A percentile compares a stretch with the other conserved stretches of the same genome.
Evolutionary conservation across 2,329 filamentous ascomycete genomes (phyloP).

Genomic region (Periconia macrospinosa): DNA sequence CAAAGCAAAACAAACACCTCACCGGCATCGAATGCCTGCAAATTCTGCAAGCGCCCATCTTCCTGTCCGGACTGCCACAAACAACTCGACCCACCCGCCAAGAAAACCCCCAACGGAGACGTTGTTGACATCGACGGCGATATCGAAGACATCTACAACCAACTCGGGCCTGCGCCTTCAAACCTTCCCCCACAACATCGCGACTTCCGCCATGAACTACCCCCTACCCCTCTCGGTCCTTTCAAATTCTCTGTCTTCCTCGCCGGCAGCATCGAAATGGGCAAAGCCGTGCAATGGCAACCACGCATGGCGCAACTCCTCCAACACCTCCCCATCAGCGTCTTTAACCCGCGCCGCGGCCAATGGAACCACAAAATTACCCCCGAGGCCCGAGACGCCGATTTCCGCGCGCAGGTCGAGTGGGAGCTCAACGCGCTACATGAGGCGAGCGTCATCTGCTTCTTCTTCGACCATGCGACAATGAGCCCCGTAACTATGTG

Average conservation of each 20-base stretch:
- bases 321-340: constrained; percentile 50
- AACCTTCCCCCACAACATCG: constrained; percentile 12
- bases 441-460: constrained; percentile 55
- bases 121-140: not conserved
- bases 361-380: constrained; percentile 60
- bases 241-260: constrained; percentile 55
- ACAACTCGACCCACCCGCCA: not conserved
- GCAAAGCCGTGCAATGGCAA: constrained; percentile 56
- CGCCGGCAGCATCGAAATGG: constrained; percentile 58
- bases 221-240: constrained; percentile 12
- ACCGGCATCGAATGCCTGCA: not conserved
- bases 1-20: no score
- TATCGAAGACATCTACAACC: constrained; percentile 22
- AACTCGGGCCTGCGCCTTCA: constrained; percentile 19
- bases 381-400: constrained; percentile 45
- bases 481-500: constrained; percentile 61
- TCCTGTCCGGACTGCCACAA: constrained; percentile 2
- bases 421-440: constrained; percentile 66
- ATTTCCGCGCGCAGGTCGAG: constrained; percentile 57
- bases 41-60: constrained; percentile 7
- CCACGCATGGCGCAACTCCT: constrained; percentile 47
- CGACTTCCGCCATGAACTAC: constrained; percentile 18
- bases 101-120: not conserved
- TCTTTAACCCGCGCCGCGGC: constrained; percentile 60
- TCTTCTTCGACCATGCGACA: constrained; percentile 59